Evolutionary conservation across 768 basidiomycete genomes (phyloP).

Genomic region (Tricholoma terreum): DNA sequence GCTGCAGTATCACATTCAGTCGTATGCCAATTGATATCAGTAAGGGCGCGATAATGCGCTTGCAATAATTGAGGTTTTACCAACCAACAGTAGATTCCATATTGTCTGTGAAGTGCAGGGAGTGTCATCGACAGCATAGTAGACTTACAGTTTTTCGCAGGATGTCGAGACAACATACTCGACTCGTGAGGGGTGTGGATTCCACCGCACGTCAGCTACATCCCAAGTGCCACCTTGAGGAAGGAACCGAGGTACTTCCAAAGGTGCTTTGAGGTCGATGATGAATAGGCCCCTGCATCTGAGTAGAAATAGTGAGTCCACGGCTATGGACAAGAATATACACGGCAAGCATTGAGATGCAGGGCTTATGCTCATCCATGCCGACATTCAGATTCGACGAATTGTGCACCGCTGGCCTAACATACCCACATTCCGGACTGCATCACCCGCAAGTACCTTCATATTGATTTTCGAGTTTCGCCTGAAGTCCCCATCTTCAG

Average conservation of each 20-base stretch:
- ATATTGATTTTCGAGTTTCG: conserved; percentile 71
- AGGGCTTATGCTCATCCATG: conserved; percentile 89
- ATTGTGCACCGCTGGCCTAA: not conserved
- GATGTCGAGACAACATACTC: conserved; percentile 88
- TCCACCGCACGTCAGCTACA: conserved; percentile 92
- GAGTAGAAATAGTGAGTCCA: not conserved
- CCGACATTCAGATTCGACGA: not conserved
- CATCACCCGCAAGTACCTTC: conserved; percentile 76
- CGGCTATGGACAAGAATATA: conserved; percentile 27
- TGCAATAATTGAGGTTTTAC: conserved; percentile 83
- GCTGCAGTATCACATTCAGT: conserved; percentile 81
- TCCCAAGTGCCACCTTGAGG: conserved; percentile 98
- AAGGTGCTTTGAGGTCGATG: conserved; percentile 86
- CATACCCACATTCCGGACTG: conserved; percentile 72
- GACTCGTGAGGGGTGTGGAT: conserved; percentile 70
- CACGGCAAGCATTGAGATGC: conserved; percentile 82
- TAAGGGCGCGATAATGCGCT: conserved; percentile 92
- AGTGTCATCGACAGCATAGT: not conserved
- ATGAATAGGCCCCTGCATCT: conserved; percentile 90
- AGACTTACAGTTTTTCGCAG: conserved; percentile 76
- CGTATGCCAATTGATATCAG: conserved; percentile 97
- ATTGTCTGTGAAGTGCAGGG: conserved; percentile 47
- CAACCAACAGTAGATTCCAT: conserved; percentile 82
- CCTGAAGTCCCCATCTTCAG: conserved; percentile 57
- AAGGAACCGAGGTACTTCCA: conserved; percentile 86